Conservation (phyloP, 164 flowering plant species). For the Piper betle region DNA sequence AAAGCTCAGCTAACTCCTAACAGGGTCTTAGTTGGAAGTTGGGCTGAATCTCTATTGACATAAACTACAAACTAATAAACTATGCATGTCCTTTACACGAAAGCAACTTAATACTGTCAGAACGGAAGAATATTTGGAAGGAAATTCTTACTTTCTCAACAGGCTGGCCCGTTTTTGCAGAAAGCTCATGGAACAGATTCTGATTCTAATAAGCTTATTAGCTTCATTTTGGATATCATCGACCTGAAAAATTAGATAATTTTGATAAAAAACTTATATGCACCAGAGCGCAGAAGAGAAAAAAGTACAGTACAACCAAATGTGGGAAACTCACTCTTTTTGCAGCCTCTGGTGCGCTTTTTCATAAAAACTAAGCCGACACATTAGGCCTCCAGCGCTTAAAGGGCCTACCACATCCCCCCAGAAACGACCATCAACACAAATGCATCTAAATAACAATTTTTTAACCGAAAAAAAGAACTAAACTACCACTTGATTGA, state of each 20-base stretch:
- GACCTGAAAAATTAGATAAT: slow-evolving; percentile 37
- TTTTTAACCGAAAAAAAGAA: neutral
- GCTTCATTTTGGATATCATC: slow-evolving; percentile 84
- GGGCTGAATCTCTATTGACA: no score
- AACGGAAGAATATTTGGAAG: neutral
- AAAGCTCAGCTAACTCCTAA: no score
- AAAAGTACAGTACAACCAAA: neutral
- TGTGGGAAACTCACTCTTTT: slow-evolving; percentile 18
- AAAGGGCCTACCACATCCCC: slow-evolving; percentile 21
- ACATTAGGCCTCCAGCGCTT: slow-evolving; percentile 31
- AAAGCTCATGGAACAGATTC: slow-evolving; percentile 57
- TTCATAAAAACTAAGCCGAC: slow-evolving; percentile 39
- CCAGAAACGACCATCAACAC: neutral
- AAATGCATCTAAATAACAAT: neutral
- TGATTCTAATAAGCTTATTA: slow-evolving; percentile 64
- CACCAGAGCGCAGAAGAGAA: neutral
- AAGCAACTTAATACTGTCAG: no score
- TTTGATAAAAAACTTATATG: neutral
- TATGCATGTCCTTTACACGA: no score
- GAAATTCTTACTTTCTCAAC: slow-evolving; percentile 45
- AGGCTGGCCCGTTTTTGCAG: slow-evolving; percentile 78
- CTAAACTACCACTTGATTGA: slow-evolving; percentile 36
- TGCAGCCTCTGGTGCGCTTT: slow-evolving; percentile 42
- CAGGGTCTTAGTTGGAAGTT: no score
- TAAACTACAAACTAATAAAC: no score